Percentiles rank a stretch among this genome's conserved stretches.
Evolutionary conservation across 2,329 filamentous ascomycete genomes (phyloP).

Genomic region (Trichoderma sp.): DNA sequence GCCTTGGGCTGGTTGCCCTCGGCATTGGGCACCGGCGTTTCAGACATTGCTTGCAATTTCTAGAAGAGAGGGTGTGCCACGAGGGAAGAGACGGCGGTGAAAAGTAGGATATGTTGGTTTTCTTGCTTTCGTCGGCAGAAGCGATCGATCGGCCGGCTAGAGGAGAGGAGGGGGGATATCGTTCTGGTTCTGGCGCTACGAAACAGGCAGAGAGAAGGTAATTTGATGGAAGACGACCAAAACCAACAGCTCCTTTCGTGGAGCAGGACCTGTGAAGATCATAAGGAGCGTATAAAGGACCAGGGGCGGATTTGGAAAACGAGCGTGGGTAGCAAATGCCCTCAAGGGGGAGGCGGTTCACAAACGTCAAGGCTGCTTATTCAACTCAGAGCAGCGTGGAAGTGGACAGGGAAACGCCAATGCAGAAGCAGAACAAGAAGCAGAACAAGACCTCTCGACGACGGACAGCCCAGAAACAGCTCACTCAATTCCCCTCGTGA

Average conservation of each 20-base stretch:
- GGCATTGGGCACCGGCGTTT: conserved; percentile 33
- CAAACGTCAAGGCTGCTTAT: conserved; percentile 3
- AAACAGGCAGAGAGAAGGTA: conserved; percentile 2
- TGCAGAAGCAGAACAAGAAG: neutral
- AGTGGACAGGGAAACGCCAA: neutral
- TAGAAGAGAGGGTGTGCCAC: neutral
- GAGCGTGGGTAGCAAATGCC: conserved; percentile 32
- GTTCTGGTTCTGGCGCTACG: conserved; percentile 9
- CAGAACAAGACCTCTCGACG: neutral
- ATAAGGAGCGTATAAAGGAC: conserved; percentile 31
- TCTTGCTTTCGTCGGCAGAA: neutral
- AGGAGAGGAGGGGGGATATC: neutral
- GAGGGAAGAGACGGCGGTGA: neutral
- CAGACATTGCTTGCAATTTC: conserved; percentile 33
- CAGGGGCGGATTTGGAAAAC: conserved; percentile 33
- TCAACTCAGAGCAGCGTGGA: neutral
- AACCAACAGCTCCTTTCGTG: conserved; percentile 23
- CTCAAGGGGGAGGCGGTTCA: conserved; percentile 23
- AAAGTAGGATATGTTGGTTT: neutral
- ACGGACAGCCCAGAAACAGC: conserved; percentile 12
- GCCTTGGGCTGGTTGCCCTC: conserved; percentile 47
- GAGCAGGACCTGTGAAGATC: conserved; percentile 21
- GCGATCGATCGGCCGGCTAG: conserved; percentile 9
- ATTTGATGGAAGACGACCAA: conserved; percentile 1
- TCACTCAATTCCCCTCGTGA: conserved; percentile 18